Conservation (phyloP, 768 basidiomycete species). For the Tylopilus felleus region DNA sequence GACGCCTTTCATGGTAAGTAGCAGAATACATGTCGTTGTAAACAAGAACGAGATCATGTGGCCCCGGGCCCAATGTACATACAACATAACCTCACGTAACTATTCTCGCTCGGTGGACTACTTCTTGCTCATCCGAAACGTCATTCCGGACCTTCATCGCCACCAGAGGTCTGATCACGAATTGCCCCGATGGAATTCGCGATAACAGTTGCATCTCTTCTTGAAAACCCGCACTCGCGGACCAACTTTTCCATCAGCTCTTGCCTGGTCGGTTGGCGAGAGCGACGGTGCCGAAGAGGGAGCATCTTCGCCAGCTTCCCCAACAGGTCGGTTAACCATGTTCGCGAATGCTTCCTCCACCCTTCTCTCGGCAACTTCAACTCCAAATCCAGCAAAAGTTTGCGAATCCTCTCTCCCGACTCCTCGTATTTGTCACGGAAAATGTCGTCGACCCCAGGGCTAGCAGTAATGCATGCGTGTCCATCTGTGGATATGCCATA, state of each 20-base stretch:
- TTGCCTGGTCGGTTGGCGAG: neutral
- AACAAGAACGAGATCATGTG: too few species aligned
- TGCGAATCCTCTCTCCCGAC: conserved; percentile 25
- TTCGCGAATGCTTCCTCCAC: conserved; percentile 17
- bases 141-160: neutral
- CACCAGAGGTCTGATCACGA: neutral
- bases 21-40: too few species aligned
- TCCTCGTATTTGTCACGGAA: conserved; percentile 30
- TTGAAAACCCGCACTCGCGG: conserved; percentile 17
- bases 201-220: conserved; percentile 14
- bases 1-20: too few species aligned
- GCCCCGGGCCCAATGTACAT: too few species aligned
- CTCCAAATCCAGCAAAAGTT: conserved; percentile 10
- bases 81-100: too few species aligned
- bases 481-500: conserved; percentile 30
- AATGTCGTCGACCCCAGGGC: conserved; percentile 18
- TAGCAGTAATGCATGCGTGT: conserved; percentile 41
- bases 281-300: conserved; percentile 3
- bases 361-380: neutral
- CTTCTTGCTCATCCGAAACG: too few species aligned
- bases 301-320: conserved; percentile 20
- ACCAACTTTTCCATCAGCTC: conserved; percentile 12
- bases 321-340: conserved; percentile 20
- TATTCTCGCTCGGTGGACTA: too few species aligned
- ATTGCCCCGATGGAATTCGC: conserved; percentile 14